A percentile compares a stretch with the other conserved stretches of the same genome.
Conservation (phyloP, 1,284 basidiomycete species). For the Acaromyces ingoldii region DNA sequence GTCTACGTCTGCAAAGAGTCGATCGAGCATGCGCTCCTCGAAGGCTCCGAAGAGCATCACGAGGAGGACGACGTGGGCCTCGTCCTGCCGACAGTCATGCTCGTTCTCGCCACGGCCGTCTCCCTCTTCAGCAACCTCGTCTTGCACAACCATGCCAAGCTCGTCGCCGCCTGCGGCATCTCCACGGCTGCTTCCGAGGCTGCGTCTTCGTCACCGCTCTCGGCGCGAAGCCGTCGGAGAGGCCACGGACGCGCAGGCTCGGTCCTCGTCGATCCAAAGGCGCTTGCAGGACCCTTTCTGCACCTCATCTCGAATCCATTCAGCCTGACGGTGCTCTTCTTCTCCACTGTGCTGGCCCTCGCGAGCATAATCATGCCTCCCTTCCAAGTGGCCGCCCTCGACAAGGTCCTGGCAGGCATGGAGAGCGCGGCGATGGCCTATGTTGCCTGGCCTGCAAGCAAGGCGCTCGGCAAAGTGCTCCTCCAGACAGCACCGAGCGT, state of each 20-base stretch:
- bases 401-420: constrained; percentile 47
- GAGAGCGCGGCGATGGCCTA: constrained; percentile 47
- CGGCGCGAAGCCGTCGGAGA: constrained; percentile 3
- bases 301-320: constrained; percentile 45
- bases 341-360: constrained; percentile 31
- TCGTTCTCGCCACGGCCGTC: constrained; percentile 23
- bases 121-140: constrained; percentile 37
- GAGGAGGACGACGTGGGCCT: constrained; percentile 27
- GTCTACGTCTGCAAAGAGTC: constrained; percentile 92
- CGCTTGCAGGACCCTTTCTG: constrained; percentile 21
- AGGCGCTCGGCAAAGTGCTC: constrained; percentile 42
- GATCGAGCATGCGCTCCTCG: constrained; percentile 54
- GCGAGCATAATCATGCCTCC: constrained; percentile 37
- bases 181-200: constrained; percentile 31
- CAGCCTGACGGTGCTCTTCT: constrained; percentile 45
- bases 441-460: constrained; percentile 38
- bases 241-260: constrained; percentile 27
- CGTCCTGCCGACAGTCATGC: constrained; percentile 26
- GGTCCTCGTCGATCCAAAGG: constrained; percentile 30
- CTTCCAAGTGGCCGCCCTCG: constrained; percentile 43
- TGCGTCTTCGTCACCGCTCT: background rate
- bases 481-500: constrained; percentile 40
- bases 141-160: constrained; percentile 39
- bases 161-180: constrained; percentile 47
- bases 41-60: constrained; percentile 26